These are phyloP conservation scores for Magnolia changhungtana DNA, from an alignment of 164 flowering plant species.

Conservation along the genomic window DNA sequence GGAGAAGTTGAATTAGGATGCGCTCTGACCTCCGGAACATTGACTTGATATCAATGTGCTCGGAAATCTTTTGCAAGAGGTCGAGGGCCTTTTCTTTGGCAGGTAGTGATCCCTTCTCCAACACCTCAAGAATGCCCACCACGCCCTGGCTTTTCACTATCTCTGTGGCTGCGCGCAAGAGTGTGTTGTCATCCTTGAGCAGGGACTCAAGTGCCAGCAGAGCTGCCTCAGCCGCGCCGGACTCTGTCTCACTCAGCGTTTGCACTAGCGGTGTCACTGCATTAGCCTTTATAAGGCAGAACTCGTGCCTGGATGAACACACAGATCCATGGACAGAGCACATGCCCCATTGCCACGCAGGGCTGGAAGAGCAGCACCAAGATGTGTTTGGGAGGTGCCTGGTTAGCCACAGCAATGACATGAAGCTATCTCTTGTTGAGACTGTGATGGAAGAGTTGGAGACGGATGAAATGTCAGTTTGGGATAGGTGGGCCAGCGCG, in stretches of 20 bases:
- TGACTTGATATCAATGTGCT: slow-evolving; percentile 6
- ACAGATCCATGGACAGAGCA: slow-evolving; percentile 21
- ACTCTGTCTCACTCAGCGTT: slow-evolving; percentile 11
- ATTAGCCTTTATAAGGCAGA: slow-evolving; percentile 27
- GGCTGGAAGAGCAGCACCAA: slow-evolving; percentile 20
- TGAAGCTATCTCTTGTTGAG: not conserved
- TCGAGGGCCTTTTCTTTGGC: slow-evolving; percentile 21
- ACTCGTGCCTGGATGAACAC: slow-evolving; percentile 17
- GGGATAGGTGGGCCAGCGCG: slow-evolving; percentile 22
- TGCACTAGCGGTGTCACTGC: slow-evolving; percentile 25
- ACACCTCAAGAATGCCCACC: slow-evolving; percentile 17
- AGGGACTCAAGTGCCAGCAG: slow-evolving; percentile 22
- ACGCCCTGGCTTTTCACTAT: slow-evolving; percentile 20
- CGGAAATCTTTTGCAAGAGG: slow-evolving; percentile 17
- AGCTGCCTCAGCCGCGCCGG: slow-evolving; percentile 27
- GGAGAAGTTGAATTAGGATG: slow-evolving; percentile 24
- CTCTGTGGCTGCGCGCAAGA: slow-evolving; percentile 7
- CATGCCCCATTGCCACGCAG: not conserved
- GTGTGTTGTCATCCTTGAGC: slow-evolving; percentile 11
- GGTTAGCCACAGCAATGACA: not conserved
- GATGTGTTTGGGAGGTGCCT: slow-evolving; percentile 11
- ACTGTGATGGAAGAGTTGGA: not conserved
- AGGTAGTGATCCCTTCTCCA: slow-evolving; percentile 23
- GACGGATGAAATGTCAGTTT: slow-evolving; percentile 6
- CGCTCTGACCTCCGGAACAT: slow-evolving; percentile 11